Evolutionary conservation across 2,329 filamentous ascomycete species (phyloP), one percentile per base, ranked within the genome.

Genomic region (Pseudogymnoascus sp.): DNA sequence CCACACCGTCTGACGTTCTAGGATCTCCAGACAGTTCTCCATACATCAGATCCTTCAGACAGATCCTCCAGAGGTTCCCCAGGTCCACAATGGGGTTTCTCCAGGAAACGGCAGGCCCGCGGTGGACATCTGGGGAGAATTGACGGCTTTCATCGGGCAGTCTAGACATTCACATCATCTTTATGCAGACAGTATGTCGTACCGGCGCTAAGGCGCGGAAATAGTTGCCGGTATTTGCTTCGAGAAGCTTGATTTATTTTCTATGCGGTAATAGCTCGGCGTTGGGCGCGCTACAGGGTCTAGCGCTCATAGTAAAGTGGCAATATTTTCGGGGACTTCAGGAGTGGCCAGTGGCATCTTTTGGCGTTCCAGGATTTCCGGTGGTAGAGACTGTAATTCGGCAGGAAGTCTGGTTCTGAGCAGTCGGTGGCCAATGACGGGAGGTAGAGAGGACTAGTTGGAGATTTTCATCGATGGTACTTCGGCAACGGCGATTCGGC

Each of bases 21-120:
- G 21, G 21, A 26, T 26, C 42, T 26, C 21, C 13, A 26, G 21
- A 26, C 13, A 26, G 17, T 26, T 46, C 40, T 15, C 40, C 40
- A 44, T 44, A 7, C 40, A 23, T 5, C 40, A 44, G 26, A 31
- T 53, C 15, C 29, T 33, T 17, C 26, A 19, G 7, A 56, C 29
- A 33, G 50, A 56, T 56, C 50, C 26, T 56, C 9, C n/a, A 19
- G 29, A 13, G 29, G 11, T 53, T 56, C 50, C 50, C 50, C 50
- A 19, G 50, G 26, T 56, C 50, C 50, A 56, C 26, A 56, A 56
- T 56, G 50, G 26, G 33, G 50, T 56, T 56, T 56, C 50, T 56
- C 50, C 50, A 56, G 50, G 46, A 56, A 56, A 56, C 50, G 29
- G 29, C 50, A 56, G 29, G 50, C 50, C 50, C 50, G 50, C 19